phyloP scores from a whole-genome alignment of 2,329 filamentous ascomycete genomes.

The Ceratocystis albifundus region DNA sequence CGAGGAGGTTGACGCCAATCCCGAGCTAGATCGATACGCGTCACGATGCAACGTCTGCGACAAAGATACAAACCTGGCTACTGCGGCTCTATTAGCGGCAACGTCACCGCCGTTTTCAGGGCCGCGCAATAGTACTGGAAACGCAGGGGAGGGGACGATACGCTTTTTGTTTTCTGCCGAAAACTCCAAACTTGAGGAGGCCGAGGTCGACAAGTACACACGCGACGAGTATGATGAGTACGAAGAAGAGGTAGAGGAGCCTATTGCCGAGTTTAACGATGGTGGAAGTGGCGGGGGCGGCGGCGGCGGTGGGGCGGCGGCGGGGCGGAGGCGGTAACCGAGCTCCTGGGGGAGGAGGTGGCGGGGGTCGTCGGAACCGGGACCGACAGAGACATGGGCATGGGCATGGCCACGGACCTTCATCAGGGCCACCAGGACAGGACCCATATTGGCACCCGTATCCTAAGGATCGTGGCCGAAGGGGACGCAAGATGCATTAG shows the following conservation, averaged over 20 bases:
- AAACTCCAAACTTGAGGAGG: conserved; percentile 59
- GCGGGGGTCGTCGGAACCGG: conserved; percentile 20
- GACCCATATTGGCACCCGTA: conserved; percentile 22
- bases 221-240: conserved; percentile 65
- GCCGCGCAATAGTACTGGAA: conserved; percentile 13
- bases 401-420: conserved; percentile 14
- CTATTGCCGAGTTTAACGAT: conserved; percentile 29
- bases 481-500: conserved; percentile 21
- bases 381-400: conserved; percentile 13
- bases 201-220: conserved; percentile 55
- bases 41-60: conserved; percentile 46
- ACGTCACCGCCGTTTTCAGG: neutral
- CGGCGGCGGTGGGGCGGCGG: neutral
- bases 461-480: conserved; percentile 15
- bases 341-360: conserved; percentile 26
- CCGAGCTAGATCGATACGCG: conserved; percentile 51
- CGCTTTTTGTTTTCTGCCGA: conserved; percentile 80
- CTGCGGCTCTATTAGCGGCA: neutral
- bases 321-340: neutral
- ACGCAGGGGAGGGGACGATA: conserved; percentile 57
- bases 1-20: conserved; percentile 56
- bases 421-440: conserved; percentile 18
- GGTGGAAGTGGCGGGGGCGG: conserved; percentile 3
- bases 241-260: conserved; percentile 64
- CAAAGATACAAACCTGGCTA: conserved; percentile 27